A percentile compares a stretch with the other conserved stretches of the same genome.
phyloP scores from a whole-genome alignment of 495 filamentous ascomycete genomes.

The Talaromyces liani region DNA sequence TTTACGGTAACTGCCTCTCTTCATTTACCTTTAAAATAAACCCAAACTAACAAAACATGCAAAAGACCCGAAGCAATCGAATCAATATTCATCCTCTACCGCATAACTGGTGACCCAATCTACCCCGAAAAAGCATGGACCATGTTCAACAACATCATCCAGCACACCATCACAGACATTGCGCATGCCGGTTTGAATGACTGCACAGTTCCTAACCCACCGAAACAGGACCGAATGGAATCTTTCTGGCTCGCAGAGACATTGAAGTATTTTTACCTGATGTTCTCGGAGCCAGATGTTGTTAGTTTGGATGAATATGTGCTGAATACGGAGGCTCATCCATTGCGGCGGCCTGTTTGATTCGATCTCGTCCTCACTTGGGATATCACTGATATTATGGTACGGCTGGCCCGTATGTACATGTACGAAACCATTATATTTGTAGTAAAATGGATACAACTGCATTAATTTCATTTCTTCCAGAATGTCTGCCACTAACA shows the following conservation, averaged over 20 bases:
- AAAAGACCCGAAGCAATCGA: slow-evolving; percentile 60
- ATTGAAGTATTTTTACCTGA: slow-evolving; percentile 87
- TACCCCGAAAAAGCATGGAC: slow-evolving; percentile 65
- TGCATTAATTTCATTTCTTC: too few species aligned
- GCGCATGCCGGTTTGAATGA: slow-evolving; percentile 53
- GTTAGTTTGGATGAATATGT: slow-evolving; percentile 66
- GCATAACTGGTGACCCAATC: slow-evolving; percentile 57
- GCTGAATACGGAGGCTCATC: slow-evolving; percentile 19
- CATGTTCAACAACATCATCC: slow-evolving; percentile 64
- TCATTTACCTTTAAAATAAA: not conserved
- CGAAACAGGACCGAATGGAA: slow-evolving; percentile 43
- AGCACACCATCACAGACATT: slow-evolving; percentile 49
- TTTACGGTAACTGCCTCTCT: slow-evolving; percentile 41
- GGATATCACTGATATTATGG: too few species aligned
- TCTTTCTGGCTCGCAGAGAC: slow-evolving; percentile 67
- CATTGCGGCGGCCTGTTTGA: not conserved
- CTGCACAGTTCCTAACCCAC: slow-evolving; percentile 32
- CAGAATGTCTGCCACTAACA: too few species aligned
- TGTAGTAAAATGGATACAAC: too few species aligned
- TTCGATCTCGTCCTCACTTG: not conserved
- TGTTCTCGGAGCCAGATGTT: slow-evolving; percentile 66
- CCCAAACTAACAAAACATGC: slow-evolving; percentile 8
- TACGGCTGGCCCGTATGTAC: too few species aligned
- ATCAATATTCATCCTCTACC: slow-evolving; percentile 66
- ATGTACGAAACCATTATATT: too few species aligned